These are phyloP conservation scores for Epichloe aotearoae DNA, from an alignment of 2,329 filamentous ascomycete species.

Conservation along the genomic window DNA sequence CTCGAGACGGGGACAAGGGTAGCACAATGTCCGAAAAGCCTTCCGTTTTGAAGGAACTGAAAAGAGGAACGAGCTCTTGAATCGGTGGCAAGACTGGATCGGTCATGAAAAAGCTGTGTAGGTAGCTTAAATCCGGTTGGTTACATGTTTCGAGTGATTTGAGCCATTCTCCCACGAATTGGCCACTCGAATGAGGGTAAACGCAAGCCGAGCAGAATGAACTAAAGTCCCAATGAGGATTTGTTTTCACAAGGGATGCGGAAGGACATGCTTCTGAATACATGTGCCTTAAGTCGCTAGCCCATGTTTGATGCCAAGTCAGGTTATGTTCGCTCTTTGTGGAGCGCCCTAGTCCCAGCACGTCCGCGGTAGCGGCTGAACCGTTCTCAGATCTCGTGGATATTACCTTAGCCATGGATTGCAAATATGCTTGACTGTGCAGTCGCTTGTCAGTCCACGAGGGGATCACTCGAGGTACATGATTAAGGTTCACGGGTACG, in stretches of 20 bases:
- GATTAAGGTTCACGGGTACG: conserved; percentile 64
- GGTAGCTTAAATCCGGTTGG: conserved; percentile 60
- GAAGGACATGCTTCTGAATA: conserved; percentile 44
- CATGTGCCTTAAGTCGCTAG: conserved; percentile 26
- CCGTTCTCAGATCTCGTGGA: conserved; percentile 13
- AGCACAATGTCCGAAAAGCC: conserved; percentile 69
- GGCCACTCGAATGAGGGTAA: conserved; percentile 49
- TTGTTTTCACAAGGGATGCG: conserved; percentile 43
- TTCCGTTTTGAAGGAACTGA: conserved; percentile 59
- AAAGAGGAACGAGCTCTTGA: conserved; percentile 56
- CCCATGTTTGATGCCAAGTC: conserved; percentile 3
- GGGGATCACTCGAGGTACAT: conserved; percentile 21
- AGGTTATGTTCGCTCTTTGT: background rate
- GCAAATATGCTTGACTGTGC: conserved; percentile 11
- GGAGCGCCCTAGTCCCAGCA: background rate
- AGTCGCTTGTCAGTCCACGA: conserved; percentile 45
- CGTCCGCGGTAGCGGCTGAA: conserved; percentile 1
- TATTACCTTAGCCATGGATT: conserved; percentile 17
- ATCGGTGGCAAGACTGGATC: conserved; percentile 49
- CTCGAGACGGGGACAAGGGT: conserved; percentile 36
- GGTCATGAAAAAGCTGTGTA: conserved; percentile 62
- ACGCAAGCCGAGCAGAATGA: conserved; percentile 52
- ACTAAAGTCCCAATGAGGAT: conserved; percentile 48
- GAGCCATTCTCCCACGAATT: conserved; percentile 54
- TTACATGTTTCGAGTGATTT: conserved; percentile 55